These are phyloP conservation scores for Grammothele lineata DNA, from an alignment of 768 basidiomycete species.

Conservation along the genomic window DNA sequence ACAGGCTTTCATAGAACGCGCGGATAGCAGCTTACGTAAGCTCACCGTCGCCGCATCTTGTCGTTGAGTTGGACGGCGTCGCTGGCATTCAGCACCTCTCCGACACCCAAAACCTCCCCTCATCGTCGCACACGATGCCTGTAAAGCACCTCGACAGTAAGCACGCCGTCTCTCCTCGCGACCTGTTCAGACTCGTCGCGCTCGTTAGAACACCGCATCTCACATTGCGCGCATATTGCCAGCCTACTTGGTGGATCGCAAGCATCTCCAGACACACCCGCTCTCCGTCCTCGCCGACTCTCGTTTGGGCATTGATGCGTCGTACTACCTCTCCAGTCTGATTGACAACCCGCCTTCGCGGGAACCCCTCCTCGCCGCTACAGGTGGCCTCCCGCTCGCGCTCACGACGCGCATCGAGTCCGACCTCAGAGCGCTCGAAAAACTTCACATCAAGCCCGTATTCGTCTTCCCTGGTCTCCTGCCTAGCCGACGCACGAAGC, in stretches of 20 bases:
- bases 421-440: conserved; percentile 88
- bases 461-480: conserved; percentile 93
- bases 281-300: conserved; percentile 83
- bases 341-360: conserved; percentile 72
- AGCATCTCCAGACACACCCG: conserved; percentile 79
- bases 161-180: conserved; percentile 27
- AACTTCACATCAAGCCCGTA: conserved; percentile 93
- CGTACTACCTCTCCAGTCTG: conserved; percentile 79
- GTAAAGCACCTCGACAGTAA: conserved; percentile 82
- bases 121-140: conserved; percentile 50
- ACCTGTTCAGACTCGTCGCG: too few relatives aligned
- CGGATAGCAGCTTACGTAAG: conserved; percentile 9
- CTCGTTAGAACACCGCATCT: background rate
- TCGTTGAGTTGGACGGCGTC: conserved; percentile 8
- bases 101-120: conserved; percentile 3
- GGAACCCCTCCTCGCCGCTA: conserved; percentile 91
- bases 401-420: conserved; percentile 85
- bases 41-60: conserved; percentile 7
- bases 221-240: background rate
- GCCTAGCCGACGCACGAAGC: conserved; percentile 71
- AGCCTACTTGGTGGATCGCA: conserved; percentile 87
- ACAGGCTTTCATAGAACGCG: background rate
- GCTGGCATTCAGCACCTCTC: background rate
- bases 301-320: conserved; percentile 95
- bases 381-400: conserved; percentile 90